Percentiles rank a stretch among this genome's conserved stretches.
phyloP scores from a whole-genome alignment of 371 early-diverging fungal species.

The Apophysomyces sp. region DNA sequence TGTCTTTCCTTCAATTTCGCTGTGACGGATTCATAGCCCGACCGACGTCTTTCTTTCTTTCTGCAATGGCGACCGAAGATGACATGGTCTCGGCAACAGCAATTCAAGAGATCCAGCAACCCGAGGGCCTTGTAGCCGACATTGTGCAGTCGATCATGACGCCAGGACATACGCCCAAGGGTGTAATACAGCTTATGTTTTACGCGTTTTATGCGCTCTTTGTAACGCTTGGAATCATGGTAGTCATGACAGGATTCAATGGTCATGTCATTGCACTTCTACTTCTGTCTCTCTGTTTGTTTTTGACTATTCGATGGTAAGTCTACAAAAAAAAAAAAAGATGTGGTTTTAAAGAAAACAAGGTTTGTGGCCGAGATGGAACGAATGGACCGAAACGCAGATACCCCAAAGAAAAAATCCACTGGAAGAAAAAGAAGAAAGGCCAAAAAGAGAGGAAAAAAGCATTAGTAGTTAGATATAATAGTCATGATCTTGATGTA shows the following conservation, averaged over 20 bases:
- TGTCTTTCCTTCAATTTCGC: too few species aligned
- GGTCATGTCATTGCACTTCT: constrained; percentile 55
- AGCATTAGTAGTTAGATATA: neutral
- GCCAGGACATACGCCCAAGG: constrained; percentile 56
- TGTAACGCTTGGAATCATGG: constrained; percentile 39
- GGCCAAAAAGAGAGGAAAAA: neutral
- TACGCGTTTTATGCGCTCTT: constrained; percentile 59
- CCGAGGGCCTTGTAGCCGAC: constrained; percentile 31
- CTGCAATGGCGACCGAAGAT: neutral
- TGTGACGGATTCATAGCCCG: neutral
- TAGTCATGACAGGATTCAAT: constrained; percentile 48
- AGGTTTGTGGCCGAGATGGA: constrained; percentile 30
- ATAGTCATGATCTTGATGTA: too few species aligned
- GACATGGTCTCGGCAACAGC: neutral
- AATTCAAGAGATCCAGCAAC: neutral
- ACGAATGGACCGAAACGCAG: neutral
- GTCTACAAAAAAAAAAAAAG: neutral
- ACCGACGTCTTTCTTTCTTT: neutral
- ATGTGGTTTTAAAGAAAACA: neutral
- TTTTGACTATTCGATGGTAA: constrained; percentile 58
- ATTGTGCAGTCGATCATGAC: constrained; percentile 56
- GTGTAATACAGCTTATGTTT: constrained; percentile 56
- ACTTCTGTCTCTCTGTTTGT: constrained; percentile 49
- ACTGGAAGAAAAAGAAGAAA: neutral
- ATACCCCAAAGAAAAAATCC: neutral